Evolutionary conservation across 805 yeast genomes (phyloP), one percentile per base, ranked within the genome.

Genomic region (Metschnikowia cubensis): DNA sequence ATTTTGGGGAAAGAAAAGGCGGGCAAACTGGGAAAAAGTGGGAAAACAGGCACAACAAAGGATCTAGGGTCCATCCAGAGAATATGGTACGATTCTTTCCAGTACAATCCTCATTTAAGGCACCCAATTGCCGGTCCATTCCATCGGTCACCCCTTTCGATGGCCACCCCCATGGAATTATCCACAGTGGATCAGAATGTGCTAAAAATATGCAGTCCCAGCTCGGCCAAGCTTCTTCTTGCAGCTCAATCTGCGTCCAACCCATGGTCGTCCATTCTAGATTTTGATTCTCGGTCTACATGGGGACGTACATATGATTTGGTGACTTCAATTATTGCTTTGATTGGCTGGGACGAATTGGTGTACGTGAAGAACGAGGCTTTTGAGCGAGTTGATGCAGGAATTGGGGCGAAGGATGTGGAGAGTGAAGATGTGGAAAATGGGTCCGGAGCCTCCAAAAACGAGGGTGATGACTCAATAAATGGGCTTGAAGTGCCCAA

Each of bases 281-380:
- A 70, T 46, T 71, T 70, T 49, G 59, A 59, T 42, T 59, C 59
- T 35, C 64, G 59, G 31, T 70, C 74, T 0, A 68, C 74, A 2
- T 72, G 76, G 75, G 77, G 77, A 8, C 61, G 74, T 40, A 59
- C 68, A 7, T 92, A 89, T 64, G 84, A 83, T 39, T 67, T 90
- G 49, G 67, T 92, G 50, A 82, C 95, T 4, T 73, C 81, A 7
- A 77, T 94, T 55, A 81, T 84, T 2, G 77, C 84, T 17, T 68
- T 75, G 21, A 71, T 84, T 37, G 97, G 97, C 3, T 92, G 99
- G 99, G 89, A 88, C 57, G 80, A 77, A 34, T 66, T 89, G 34
- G 74, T 91, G 56, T 71, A 74, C 50, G 61, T 84, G 35, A 80
- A 96, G 51, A 81, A 90, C 1, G 70, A 75, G 17, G 83, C 87